Evolutionary conservation across 495 filamentous ascomycete genomes (phyloP).

Genomic region (Penicillium pancosmium): DNA sequence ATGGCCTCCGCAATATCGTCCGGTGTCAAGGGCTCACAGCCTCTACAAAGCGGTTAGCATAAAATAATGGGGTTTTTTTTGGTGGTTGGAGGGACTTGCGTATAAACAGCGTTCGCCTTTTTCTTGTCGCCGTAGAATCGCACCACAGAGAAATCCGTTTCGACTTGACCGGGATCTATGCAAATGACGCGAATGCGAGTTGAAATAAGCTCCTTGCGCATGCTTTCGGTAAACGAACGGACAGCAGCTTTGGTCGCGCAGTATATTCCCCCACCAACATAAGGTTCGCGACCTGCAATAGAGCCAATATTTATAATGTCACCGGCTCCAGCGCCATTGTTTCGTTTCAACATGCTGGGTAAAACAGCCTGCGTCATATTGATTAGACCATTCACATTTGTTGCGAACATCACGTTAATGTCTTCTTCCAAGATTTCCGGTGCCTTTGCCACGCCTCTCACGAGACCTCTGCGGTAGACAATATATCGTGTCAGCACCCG

Average conservation of each 20-base stretch:
- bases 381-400: neutral
- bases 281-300: neutral
- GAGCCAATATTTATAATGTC: constrained; percentile 1
- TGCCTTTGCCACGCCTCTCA: neutral
- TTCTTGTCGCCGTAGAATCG: neutral
- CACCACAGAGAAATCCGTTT: neutral
- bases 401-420: neutral
- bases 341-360: neutral
- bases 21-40: neutral
- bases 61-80: neutral
- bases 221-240: neutral
- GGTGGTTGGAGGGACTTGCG: neutral
- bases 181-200: neutral
- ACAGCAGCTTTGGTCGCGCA: constrained; percentile 1
- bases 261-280: neutral
- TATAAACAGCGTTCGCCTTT: constrained; percentile 1
- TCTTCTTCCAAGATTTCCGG: constrained; percentile 1
- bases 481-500: neutral
- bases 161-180: neutral
- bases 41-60: neutral
- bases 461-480: neutral
- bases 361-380: neutral
- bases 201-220: neutral
- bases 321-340: neutral
- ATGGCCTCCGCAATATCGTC: neutral